Evolutionary conservation across 306 rosid species (phyloP), one percentile per base, ranked within the genome.

Genomic region (Arachis stenosperma): DNA sequence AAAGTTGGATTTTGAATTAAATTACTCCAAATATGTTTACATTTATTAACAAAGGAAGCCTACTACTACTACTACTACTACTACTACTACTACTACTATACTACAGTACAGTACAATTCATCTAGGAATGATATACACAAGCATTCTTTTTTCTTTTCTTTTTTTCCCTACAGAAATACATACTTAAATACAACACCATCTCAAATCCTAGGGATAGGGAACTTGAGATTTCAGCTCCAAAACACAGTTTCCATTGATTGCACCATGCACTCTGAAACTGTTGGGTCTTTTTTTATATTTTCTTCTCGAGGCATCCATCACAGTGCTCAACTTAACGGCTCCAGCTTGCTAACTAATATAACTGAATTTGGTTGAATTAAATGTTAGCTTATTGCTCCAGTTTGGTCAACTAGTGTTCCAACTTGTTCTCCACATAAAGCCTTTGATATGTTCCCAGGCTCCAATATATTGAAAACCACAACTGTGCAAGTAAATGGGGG

Each of bases 371-470:
- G 78, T 62, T 74, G 68, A 75, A 65, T 65, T 48, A 82, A 59
- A 27, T 73, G 75, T 84, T 78, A 85, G 65, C 84, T 74, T 65
- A 85, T 71, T 72, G 84, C 83, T 79, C 92, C 92, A 9, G 82
- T 65, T 77, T 83, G 88, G 76, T 88, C 87, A 65, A 88, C 85
- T 75, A 88, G 81, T 44, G 88, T 88, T 60, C 90, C 90, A 27
- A 88, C 88, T 75, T 88, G 90, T 44, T 85, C 90, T 75, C 92
- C 92, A 56, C 92, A 88, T 69, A 88, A 73, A 8, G 92, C 92
- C 80, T 81, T 88, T 68, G 92, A 88, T 65, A 88, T 81, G 79
- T 85, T 85, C 74, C 90, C 90, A n/a, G 90, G 88, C 73, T 86
- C 88, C 79, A 83, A 78, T 52, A 88, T 57, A 83, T 88, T 85